phyloP scores from a whole-genome alignment of 192 early-diverging fungal genomes.

The Podila epigama region DNA sequence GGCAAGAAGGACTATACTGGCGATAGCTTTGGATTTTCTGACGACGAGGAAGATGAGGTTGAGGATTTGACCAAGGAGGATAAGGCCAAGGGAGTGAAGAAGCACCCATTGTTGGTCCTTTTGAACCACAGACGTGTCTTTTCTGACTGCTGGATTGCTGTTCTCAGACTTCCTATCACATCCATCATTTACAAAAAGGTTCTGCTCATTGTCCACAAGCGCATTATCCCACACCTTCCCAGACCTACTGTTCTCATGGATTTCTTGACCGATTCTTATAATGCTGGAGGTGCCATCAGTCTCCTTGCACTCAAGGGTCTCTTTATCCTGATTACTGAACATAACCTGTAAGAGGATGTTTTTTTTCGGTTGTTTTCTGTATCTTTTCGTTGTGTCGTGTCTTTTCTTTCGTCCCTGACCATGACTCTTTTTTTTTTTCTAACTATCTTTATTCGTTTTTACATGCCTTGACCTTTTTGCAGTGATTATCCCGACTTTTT shows the following conservation, averaged over 20 bases:
- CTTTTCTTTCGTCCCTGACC: no score
- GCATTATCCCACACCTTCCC: conserved; percentile 87
- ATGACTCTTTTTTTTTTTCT: no score
- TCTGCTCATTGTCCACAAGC: conserved; percentile 84
- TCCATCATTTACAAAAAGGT: conserved; percentile 81
- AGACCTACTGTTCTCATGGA: conserved; percentile 87
- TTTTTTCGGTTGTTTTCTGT: background rate
- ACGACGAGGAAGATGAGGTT: conserved; percentile 40
- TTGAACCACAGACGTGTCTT: conserved; percentile 73
- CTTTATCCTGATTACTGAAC: conserved; percentile 93
- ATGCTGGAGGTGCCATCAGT: conserved; percentile 86
- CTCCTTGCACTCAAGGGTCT: conserved; percentile 94
- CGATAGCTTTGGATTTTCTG: conserved; percentile 35
- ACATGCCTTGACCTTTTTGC: no score
- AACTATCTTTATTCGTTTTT: no score
- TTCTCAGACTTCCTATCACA: conserved; percentile 76
- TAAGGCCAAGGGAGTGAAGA: conserved; percentile 15
- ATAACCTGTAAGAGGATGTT: conserved; percentile 78
- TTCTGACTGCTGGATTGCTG: conserved; percentile 81
- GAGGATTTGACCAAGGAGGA: conserved; percentile 38
- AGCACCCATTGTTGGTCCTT: conserved; percentile 49
- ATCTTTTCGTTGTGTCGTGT: background rate
- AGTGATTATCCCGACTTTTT: conserved; percentile 99
- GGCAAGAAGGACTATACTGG: conserved; percentile 44
- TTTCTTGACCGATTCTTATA: conserved; percentile 91